These are phyloP conservation scores for Fusarium chuoi DNA, from an alignment of 2,329 filamentous ascomycete genomes.

Conservation along the genomic window DNA sequence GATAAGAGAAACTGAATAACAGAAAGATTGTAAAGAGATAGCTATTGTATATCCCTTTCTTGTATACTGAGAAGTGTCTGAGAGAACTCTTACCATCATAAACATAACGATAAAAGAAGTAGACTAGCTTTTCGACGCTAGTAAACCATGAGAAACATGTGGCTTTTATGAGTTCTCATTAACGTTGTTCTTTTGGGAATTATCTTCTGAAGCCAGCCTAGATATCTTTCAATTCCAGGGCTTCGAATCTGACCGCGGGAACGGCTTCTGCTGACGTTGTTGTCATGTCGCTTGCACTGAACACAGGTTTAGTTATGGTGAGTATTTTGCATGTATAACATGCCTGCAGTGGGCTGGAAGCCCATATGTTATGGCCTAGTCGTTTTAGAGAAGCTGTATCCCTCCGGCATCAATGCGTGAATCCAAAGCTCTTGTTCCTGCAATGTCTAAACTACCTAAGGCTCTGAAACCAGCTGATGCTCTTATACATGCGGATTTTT, in stretches of 20 bases:
- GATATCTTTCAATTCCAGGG: neutral
- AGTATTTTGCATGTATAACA: rapidly evolving
- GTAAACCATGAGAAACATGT: no score
- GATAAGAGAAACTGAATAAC: rapidly evolving
- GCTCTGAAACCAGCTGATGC: rapidly evolving
- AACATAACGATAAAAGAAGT: neutral
- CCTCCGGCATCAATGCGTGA: neutral
- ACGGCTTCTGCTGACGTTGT: neutral
- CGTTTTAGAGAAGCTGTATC: neutral
- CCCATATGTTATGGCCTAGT: rapidly evolving
- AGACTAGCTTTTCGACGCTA: neutral
- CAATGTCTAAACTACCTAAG: neutral
- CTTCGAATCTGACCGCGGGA: rapidly evolving
- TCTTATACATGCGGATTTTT: rapidly evolving
- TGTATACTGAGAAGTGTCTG: neutral
- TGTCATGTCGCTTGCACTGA: neutral
- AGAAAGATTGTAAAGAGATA: rapidly evolving
- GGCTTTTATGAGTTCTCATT: rapidly evolving
- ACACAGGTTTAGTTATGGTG: neutral
- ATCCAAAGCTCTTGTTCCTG: neutral
- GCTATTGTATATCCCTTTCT: neutral
- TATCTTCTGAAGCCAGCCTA: neutral
- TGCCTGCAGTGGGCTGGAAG: rapidly evolving
- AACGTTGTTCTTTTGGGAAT: neutral
- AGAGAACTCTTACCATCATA: no score